These are phyloP conservation scores for Drechslera avenae DNA, from an alignment of 2,329 filamentous ascomycete species.

Conservation along the genomic window DNA sequence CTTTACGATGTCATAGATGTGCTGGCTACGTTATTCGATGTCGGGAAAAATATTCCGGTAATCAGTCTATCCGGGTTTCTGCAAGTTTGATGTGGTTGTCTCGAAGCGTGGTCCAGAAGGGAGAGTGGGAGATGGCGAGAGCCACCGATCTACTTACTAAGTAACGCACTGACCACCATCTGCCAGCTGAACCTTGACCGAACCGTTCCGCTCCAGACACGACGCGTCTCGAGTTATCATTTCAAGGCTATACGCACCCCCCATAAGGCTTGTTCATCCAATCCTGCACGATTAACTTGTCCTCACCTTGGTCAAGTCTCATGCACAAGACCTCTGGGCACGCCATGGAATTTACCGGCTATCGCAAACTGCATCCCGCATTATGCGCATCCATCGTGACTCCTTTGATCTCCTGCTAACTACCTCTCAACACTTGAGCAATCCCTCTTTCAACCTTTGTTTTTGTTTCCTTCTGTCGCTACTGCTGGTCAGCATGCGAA, in stretches of 20 bases:
- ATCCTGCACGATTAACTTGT: conserved; percentile 2
- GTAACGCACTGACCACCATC: background rate
- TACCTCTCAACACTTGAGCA: background rate
- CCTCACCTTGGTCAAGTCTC: conserved; percentile 6
- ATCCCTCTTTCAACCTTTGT: background rate
- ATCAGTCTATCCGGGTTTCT: too few species aligned
- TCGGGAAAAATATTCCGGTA: too few species aligned
- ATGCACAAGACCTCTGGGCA: conserved; percentile 8
- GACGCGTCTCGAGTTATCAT: conserved; percentile 20
- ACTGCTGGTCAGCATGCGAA: conserved; percentile 31
- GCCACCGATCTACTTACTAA: background rate
- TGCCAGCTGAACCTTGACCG: conserved; percentile 6
- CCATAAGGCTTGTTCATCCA: background rate
- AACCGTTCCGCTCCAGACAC: conserved; percentile 22
- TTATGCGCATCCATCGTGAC: conserved; percentile 2
- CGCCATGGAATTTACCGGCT: conserved; percentile 1
- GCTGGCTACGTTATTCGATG: too few species aligned
- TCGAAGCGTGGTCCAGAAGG: too few species aligned
- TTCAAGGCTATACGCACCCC: conserved; percentile 1
- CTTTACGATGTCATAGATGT: too few species aligned
- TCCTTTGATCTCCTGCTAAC: conserved; percentile 6
- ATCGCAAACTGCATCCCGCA: conserved; percentile 1
- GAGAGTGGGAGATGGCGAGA: too few species aligned
- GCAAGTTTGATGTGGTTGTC: too few species aligned
- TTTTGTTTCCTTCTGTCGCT: conserved; percentile 12